These are phyloP conservation scores for Pseudotsuga menziesii DNA, from an alignment of 75 land plant species.

Conservation along the genomic window DNA sequence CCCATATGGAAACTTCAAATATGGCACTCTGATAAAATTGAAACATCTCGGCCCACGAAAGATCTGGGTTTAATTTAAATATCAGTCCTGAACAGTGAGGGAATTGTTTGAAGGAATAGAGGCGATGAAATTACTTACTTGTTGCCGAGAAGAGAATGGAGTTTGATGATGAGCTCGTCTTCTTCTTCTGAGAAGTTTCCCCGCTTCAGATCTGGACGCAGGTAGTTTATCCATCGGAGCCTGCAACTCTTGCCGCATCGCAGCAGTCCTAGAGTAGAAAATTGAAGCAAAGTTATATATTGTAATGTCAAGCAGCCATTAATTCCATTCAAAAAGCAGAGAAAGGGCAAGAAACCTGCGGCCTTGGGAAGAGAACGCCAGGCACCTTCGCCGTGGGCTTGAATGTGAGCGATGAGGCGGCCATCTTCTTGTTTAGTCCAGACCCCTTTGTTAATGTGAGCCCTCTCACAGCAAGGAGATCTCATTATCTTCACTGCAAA, in stretches of 20 bases:
- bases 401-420: constrained; percentile 38
- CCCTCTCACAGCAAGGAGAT: constrained; percentile 62
- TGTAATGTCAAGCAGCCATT: neutral
- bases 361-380: constrained; percentile 68
- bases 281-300: neutral
- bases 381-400: constrained; percentile 59
- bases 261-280: constrained; percentile 19
- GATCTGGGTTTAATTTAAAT: neutral
- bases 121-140: constrained; percentile 23
- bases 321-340: neutral
- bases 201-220: constrained; percentile 62
- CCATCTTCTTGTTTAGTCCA: constrained; percentile 68
- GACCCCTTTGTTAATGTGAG: constrained; percentile 60
- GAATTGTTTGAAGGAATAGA: neutral
- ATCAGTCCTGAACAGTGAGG: neutral
- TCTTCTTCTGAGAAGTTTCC: constrained; percentile 67
- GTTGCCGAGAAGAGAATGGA: constrained; percentile 54
- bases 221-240: constrained; percentile 64
- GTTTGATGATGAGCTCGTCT: constrained; percentile 66
- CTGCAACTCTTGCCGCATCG: constrained; percentile 71
- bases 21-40: too few species aligned
- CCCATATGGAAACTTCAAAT: neutral
- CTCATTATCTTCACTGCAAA: constrained; percentile 21
- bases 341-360: constrained; percentile 12
- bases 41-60: neutral